phyloP scores from a whole-genome alignment of 768 basidiomycete genomes.

The Amanita pseudoporphyria region DNA sequence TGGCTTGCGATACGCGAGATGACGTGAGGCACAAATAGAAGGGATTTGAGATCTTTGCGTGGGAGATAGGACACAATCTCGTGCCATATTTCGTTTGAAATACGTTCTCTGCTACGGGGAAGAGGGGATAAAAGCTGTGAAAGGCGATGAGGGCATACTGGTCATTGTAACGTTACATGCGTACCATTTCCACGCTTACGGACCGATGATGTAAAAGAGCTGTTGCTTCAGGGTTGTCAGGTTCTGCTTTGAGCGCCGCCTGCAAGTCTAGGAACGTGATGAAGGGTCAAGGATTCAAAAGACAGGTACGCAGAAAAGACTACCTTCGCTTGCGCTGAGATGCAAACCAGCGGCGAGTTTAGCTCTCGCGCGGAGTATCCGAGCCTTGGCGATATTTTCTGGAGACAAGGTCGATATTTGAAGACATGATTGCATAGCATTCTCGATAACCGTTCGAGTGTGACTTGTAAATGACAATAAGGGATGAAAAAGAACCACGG shows the following conservation, averaged over 20 bases:
- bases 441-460: constrained; percentile 58
- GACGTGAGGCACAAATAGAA: constrained; percentile 55
- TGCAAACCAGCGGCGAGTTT: constrained; percentile 51
- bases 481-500: constrained; percentile 13
- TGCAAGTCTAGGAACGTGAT: constrained; percentile 42
- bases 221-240: constrained; percentile 62
- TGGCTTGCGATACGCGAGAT: constrained; percentile 63
- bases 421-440: constrained; percentile 64
- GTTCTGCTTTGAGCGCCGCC: constrained; percentile 52
- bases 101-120: constrained; percentile 36
- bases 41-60: constrained; percentile 52
- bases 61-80: constrained; percentile 57
- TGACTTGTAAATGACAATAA: constrained; percentile 23
- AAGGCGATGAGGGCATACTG: too few species aligned
- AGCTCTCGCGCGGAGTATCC: constrained; percentile 57
- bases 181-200: constrained; percentile 49
- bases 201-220: constrained; percentile 46
- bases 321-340: constrained; percentile 60
- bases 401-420: constrained; percentile 43
- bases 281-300: not conserved
- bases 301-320: constrained; percentile 6
- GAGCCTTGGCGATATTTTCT: constrained; percentile 46
- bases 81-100: constrained; percentile 66
- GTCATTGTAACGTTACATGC: constrained; percentile 8
- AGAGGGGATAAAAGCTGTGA: constrained; percentile 29